A percentile compares a stretch with the other conserved stretches of the same genome.
Conservation (phyloP, 495 filamentous ascomycete species). For the Penicillium ucsense region DNA sequence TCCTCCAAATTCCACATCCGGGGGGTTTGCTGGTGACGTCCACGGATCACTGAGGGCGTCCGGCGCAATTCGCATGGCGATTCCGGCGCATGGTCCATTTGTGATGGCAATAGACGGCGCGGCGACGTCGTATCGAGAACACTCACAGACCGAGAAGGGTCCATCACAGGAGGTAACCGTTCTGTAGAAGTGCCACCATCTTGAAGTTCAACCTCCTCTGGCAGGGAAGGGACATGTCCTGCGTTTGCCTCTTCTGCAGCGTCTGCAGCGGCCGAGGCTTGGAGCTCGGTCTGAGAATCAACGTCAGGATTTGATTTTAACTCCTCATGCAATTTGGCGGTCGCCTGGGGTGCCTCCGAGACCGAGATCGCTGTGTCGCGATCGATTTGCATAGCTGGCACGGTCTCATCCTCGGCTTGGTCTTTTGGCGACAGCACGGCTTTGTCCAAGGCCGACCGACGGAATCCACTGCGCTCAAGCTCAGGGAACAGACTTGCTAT, state of each 20-base stretch:
- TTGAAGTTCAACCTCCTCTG: conserved; percentile 5
- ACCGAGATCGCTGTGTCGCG: conserved; percentile 43
- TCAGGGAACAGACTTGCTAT: conserved; percentile 32
- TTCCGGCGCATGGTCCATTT: conserved; percentile 7
- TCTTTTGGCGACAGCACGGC: conserved; percentile 28
- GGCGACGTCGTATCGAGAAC: conserved; percentile 9
- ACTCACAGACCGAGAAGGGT: conserved; percentile 40
- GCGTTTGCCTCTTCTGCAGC: conserved; percentile 1
- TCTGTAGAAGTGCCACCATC: conserved; percentile 45
- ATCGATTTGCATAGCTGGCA: conserved; percentile 28
- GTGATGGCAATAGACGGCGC: conserved; percentile 11
- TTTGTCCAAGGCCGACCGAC: conserved; percentile 16
- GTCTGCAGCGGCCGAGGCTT: conserved; percentile 1
- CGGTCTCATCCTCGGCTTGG: conserved; percentile 40
- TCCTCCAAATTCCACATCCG: conserved; percentile 28
- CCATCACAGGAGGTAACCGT: conserved; percentile 43
- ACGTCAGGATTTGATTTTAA: conserved; percentile 5
- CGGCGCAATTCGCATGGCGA: conserved; percentile 24
- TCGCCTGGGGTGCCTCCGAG: conserved; percentile 37
- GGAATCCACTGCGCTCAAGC: conserved; percentile 27
- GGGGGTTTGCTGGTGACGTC: conserved; percentile 20
- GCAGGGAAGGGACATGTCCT: too few species aligned
- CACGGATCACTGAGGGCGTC: conserved; percentile 29
- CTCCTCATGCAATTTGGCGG: conserved; percentile 10
- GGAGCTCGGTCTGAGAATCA: background rate